These are phyloP conservation scores for Helianthus tuberosus DNA, from an alignment of 129 eudicot species.

Conservation along the genomic window DNA sequence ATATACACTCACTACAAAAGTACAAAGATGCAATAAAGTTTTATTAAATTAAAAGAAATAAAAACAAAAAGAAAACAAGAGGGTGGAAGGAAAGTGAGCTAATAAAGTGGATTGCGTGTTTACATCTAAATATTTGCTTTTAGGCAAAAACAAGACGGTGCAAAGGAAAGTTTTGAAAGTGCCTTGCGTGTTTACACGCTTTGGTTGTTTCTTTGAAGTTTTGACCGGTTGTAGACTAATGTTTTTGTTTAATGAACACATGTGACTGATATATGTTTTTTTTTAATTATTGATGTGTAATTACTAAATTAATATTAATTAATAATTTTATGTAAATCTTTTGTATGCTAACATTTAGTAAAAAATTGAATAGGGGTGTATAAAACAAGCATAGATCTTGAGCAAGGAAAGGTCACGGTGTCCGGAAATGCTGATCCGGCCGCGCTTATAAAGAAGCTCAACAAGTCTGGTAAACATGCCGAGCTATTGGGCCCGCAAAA, in stretches of 20 bases:
- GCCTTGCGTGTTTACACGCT: conserved; percentile 41
- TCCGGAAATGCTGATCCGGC: conserved; percentile 78
- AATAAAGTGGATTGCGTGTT: conserved; percentile 50
- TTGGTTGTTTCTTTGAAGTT: conserved; percentile 26
- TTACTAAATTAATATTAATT: background rate
- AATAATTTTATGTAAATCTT: background rate
- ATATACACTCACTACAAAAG: too few species aligned
- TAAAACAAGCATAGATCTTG: conserved; percentile 58
- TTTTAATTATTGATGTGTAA: background rate
- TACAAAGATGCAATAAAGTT: background rate
- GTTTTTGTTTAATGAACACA: background rate
- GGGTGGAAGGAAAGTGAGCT: conserved; percentile 38
- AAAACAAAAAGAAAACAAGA: conserved; percentile 18
- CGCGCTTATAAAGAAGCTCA: conserved; percentile 68
- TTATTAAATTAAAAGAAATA: background rate
- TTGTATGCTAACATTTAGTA: background rate
- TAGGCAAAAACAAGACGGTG: conserved; percentile 37
- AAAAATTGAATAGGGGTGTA: conserved; percentile 59
- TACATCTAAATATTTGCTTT: conserved; percentile 33
- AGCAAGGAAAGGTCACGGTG: conserved; percentile 86
- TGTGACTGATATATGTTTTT: background rate
- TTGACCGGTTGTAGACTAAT: conserved; percentile 20
- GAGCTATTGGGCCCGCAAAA: conserved; percentile 80
- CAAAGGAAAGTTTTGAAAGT: conserved; percentile 32
- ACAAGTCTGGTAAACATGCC: conserved; percentile 76